A percentile compares a stretch with the other conserved stretches of the same genome.
Conservation (phyloP, 2,329 filamentous ascomycete genomes). For the Clarireedia paspali region DNA sequence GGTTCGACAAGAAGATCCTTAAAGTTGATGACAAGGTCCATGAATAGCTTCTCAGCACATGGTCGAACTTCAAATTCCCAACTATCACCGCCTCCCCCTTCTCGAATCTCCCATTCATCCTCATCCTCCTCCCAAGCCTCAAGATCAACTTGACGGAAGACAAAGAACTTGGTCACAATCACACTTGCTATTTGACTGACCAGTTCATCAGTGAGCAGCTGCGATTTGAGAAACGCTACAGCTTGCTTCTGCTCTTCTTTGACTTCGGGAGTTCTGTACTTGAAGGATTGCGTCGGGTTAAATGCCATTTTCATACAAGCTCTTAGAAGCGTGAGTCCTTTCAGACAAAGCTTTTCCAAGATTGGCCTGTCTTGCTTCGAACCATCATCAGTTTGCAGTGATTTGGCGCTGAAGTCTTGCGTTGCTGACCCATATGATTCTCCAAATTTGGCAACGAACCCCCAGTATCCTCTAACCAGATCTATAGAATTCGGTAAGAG, state of each 20-base stretch:
- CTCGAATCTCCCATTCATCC: conserved; percentile 88
- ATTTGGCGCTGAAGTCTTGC: conserved; percentile 35
- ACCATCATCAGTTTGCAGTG: conserved; percentile 38
- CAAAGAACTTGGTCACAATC: conserved; percentile 80
- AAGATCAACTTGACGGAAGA: conserved; percentile 78
- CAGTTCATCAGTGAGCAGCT: conserved; percentile 69
- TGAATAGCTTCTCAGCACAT: conserved; percentile 87
- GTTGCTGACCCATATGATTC: conserved; percentile 53
- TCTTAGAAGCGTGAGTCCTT: conserved; percentile 73
- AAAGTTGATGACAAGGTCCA: conserved; percentile 85
- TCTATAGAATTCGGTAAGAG: conserved; percentile 71
- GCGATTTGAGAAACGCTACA: conserved; percentile 58
- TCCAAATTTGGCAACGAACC: conserved; percentile 67
- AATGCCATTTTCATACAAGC: conserved; percentile 82
- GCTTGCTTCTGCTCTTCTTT: conserved; percentile 71
- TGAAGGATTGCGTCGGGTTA: conserved; percentile 73
- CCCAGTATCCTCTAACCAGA: conserved; percentile 80
- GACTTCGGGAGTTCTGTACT: conserved; percentile 65
- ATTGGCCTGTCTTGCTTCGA: conserved; percentile 51
- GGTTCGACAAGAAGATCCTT: conserved; percentile 74
- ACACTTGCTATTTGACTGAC: conserved; percentile 76
- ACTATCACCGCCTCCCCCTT: conserved; percentile 75
- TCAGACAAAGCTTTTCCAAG: conserved; percentile 72
- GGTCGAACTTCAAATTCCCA: conserved; percentile 91
- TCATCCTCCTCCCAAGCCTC: conserved; percentile 91